Evolutionary conservation across 768 basidiomycete species (phyloP).

Genomic region (Leccinum rimulosum): DNA sequence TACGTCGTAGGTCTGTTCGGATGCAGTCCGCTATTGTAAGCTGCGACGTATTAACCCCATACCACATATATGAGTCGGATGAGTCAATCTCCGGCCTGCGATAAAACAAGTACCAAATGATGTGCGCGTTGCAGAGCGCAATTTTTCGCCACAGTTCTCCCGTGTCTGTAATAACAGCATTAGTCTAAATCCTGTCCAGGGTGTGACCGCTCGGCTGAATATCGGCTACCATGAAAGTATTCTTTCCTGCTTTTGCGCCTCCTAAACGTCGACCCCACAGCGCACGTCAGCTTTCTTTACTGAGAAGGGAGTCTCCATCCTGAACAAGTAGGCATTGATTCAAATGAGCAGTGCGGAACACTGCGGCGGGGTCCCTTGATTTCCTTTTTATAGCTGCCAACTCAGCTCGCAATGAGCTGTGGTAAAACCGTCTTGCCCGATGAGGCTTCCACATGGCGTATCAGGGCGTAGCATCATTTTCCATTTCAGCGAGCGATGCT

Average conservation of each 20-base stretch:
- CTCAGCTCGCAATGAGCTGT: slow-evolving; percentile 7
- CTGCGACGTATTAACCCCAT: slow-evolving; percentile 23
- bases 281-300: slow-evolving; percentile 19
- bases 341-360: background rate
- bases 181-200: background rate
- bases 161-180: background rate
- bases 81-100: slow-evolving; percentile 24
- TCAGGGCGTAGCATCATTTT: slow-evolving; percentile 20
- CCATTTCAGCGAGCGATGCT: slow-evolving; percentile 12
- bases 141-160: background rate
- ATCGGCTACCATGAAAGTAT: background rate
- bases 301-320: slow-evolving; percentile 8
- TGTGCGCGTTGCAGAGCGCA: slow-evolving; percentile 3
- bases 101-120: slow-evolving; percentile 5
- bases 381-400: slow-evolving; percentile 11
- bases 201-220: background rate
- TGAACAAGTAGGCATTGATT: slow-evolving; percentile 1
- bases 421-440: slow-evolving; percentile 3
- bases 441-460: slow-evolving; percentile 21
- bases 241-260: slow-evolving; percentile 2
- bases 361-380: slow-evolving; percentile 15
- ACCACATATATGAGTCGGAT: background rate
- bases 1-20: slow-evolving; percentile 6
- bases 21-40: slow-evolving; percentile 10
- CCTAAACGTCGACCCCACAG: slow-evolving; percentile 23